A percentile compares a stretch with the other conserved stretches of the same genome.
Conservation (phyloP, 2,329 filamentous ascomycete species). For the Hypoxylon sp. region DNA sequence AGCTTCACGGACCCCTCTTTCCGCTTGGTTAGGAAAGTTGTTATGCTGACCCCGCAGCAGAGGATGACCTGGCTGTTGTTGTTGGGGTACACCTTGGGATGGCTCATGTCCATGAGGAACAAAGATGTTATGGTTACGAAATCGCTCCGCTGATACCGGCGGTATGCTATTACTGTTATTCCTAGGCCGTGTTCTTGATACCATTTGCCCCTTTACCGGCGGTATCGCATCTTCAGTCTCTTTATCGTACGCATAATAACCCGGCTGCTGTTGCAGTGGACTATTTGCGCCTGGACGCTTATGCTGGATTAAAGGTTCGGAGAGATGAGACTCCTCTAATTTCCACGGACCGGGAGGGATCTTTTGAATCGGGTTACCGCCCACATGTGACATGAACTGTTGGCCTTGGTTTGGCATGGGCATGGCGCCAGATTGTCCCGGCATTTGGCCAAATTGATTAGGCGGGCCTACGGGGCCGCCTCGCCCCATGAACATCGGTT, state of each 20-base stretch:
- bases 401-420: constrained; percentile 44
- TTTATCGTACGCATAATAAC: constrained; percentile 62
- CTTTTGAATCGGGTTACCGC: constrained; percentile 57
- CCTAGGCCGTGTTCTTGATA: constrained; percentile 40
- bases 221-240: constrained; percentile 59
- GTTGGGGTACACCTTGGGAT: constrained; percentile 34
- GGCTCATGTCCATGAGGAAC: constrained; percentile 45
- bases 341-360: constrained; percentile 65
- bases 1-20: constrained; percentile 55
- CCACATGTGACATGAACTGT: constrained; percentile 46
- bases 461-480: constrained; percentile 43
- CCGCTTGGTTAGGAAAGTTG: constrained; percentile 56
- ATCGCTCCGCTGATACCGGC: constrained; percentile 65
- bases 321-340: constrained; percentile 67
- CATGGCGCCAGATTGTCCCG: constrained; percentile 31
- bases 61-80: constrained; percentile 42
- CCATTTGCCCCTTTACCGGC: constrained; percentile 30
- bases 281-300: constrained; percentile 54
- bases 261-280: constrained; percentile 51
- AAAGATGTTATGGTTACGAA: constrained; percentile 60
- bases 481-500: constrained; percentile 43
- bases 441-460: constrained; percentile 44
- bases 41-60: constrained; percentile 57
- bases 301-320: constrained; percentile 62
- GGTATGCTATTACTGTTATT: constrained; percentile 55